These are phyloP conservation scores for Rubroboletus pulcherrimus DNA, from an alignment of 768 basidiomycete species.

Conservation along the genomic window DNA sequence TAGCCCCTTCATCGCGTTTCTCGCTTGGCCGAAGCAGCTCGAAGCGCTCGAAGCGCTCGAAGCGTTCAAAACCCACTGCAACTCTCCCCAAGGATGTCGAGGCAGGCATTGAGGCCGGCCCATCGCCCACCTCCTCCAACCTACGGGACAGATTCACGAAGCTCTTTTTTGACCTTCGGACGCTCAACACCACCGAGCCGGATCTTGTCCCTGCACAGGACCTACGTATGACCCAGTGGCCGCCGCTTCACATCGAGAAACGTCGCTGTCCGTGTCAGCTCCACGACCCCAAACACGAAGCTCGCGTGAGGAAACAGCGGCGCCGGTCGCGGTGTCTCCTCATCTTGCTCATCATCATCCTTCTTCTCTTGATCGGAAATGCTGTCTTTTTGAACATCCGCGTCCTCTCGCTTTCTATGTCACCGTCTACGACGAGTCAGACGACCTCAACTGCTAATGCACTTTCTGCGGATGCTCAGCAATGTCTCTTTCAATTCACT, in stretches of 20 bases:
- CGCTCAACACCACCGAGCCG: conserved; percentile 22
- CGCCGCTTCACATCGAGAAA: conserved; percentile 39
- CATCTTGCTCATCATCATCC: conserved; percentile 34
- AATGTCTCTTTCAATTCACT: conserved; percentile 44
- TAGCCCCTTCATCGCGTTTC: conserved; percentile 26
- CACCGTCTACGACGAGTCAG: conserved; percentile 13
- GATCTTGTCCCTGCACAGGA: conserved; percentile 26
- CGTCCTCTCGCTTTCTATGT: conserved; percentile 22
- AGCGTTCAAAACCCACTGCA: background rate
- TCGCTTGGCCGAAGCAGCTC: conserved; percentile 21
- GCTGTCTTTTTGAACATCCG: conserved; percentile 36
- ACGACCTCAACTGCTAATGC: conserved; percentile 23
- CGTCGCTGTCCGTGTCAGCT: conserved; percentile 23
- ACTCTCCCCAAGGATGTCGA: conserved; percentile 24
- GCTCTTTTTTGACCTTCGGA: conserved; percentile 36
- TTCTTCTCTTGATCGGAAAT: conserved; percentile 44
- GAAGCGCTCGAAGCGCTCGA: conserved; percentile 13
- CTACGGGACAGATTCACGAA: conserved; percentile 35
- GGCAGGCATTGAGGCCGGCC: conserved; percentile 23
- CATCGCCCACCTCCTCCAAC: conserved; percentile 15
- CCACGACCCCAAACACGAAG: conserved; percentile 18
- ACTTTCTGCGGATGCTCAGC: conserved; percentile 38
- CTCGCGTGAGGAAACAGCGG: conserved; percentile 25
- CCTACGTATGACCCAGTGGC: conserved; percentile 32
- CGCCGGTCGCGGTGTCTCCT: conserved; percentile 32